Conservation (phyloP, 768 basidiomycete species). For the Pilatotrama ljubarskyi region DNA sequence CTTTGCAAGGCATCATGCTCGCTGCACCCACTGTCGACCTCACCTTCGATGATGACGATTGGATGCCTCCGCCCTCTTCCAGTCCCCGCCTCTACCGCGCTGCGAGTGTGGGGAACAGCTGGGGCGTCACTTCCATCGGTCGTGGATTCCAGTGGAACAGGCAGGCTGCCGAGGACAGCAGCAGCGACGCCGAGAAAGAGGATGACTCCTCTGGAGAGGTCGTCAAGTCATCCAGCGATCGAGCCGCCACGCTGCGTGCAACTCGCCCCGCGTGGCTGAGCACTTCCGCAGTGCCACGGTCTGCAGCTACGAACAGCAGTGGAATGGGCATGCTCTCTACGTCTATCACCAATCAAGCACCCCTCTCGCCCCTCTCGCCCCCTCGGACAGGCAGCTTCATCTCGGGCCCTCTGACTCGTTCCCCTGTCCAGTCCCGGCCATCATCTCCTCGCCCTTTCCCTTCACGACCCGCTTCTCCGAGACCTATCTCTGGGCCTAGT, state of each 20-base stretch:
- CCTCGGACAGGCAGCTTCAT: constrained; percentile 22
- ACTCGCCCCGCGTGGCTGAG: constrained; percentile 25
- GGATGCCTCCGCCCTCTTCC: constrained; percentile 53
- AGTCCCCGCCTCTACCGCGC: constrained; percentile 51
- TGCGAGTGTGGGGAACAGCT: constrained; percentile 73
- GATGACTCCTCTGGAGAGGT: constrained; percentile 7
- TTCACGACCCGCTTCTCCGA: constrained; percentile 23
- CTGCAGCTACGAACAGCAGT: constrained; percentile 10
- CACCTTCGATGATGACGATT: constrained; percentile 67
- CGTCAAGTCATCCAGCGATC: constrained; percentile 2
- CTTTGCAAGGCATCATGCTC: constrained; percentile 30
- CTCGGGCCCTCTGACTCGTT: constrained; percentile 25
- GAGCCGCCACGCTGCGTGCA: constrained; percentile 9
- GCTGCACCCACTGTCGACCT: constrained; percentile 55
- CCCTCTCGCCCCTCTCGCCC: constrained; percentile 9
- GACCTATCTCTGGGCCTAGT: constrained; percentile 25
- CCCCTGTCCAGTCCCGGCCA: constrained; percentile 30
- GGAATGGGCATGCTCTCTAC: constrained; percentile 16
- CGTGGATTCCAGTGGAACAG: constrained; percentile 78
- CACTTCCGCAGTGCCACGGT: constrained; percentile 21
- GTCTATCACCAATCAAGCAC: constrained; percentile 10
- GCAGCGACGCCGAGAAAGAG: constrained; percentile 17
- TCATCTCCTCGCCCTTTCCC: constrained; percentile 30
- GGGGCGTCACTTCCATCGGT: constrained; percentile 84
- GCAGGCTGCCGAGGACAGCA: constrained; percentile 34